Percentiles rank a stretch among this genome's conserved stretches.
Evolutionary conservation across 2,329 filamentous ascomycete genomes (phyloP).

Genomic region (Pseudovirgaria hyperparasitica): DNA sequence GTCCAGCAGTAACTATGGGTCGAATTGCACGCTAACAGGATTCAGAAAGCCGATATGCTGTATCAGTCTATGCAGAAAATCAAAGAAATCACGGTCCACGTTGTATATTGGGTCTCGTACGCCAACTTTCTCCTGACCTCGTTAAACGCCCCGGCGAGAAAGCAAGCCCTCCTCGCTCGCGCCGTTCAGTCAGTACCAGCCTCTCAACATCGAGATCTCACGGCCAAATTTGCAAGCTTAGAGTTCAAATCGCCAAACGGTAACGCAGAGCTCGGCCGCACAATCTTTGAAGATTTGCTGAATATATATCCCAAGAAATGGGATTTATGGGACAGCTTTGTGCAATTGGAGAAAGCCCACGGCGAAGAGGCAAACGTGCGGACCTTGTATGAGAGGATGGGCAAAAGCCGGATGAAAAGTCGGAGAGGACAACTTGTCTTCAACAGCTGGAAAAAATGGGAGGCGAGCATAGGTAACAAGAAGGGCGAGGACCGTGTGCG

Average conservation of each 20-base stretch:
- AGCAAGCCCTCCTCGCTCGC: slow-evolving; percentile 64
- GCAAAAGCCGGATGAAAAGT: slow-evolving; percentile 54
- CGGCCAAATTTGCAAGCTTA: slow-evolving; percentile 78
- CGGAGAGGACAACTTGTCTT: slow-evolving; percentile 80
- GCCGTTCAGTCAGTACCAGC: slow-evolving; percentile 71
- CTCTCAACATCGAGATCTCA: slow-evolving; percentile 58
- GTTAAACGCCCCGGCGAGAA: slow-evolving; percentile 59
- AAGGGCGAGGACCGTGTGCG: slow-evolving; percentile 60
- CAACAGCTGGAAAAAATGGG: slow-evolving; percentile 82
- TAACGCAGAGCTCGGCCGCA: slow-evolving; percentile 81
- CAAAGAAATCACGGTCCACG: slow-evolving; percentile 60
- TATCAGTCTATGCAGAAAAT: slow-evolving; percentile 84
- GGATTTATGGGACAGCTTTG: slow-evolving; percentile 83
- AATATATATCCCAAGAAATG: slow-evolving; percentile 77
- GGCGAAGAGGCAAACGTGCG: slow-evolving; percentile 46
- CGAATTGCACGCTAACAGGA: slow-evolving; percentile 10
- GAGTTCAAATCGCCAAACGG: slow-evolving; percentile 79
- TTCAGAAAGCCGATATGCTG: slow-evolving; percentile 71
- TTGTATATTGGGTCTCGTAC: slow-evolving; percentile 86
- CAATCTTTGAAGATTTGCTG: slow-evolving; percentile 83
- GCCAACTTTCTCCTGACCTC: slow-evolving; percentile 81
- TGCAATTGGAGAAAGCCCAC: slow-evolving; percentile 67
- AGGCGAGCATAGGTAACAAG: slow-evolving; percentile 54
- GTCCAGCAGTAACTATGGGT: slow-evolving; percentile 16
- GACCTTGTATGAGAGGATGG: slow-evolving; percentile 71